Evolutionary conservation across 371 early-diverging fungal species (phyloP).

Genomic region (Synchytrium microbalum): DNA sequence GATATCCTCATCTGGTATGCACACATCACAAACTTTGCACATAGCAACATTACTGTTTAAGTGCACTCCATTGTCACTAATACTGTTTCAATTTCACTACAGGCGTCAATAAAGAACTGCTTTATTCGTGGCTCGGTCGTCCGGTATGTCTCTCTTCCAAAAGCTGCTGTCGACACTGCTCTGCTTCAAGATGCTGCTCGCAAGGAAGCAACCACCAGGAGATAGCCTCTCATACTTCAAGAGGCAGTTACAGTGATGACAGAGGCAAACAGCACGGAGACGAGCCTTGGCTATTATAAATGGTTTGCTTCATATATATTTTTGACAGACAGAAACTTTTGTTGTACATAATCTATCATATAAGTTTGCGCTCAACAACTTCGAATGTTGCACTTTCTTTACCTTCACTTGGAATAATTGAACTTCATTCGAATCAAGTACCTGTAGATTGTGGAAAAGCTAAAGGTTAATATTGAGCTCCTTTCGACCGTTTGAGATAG

Average conservation of each 20-base stretch:
- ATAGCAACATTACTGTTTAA: slow-evolving; percentile 1
- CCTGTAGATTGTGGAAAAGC: not conserved
- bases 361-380: no score
- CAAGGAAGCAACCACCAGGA: slow-evolving; percentile 18
- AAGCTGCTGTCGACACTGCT: slow-evolving; percentile 83
- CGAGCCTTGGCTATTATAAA: no score
- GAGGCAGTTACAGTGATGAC: no score
- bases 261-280: no score
- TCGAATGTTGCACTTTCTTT: no score
- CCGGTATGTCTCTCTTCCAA: slow-evolving; percentile 89
- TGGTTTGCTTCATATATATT: no score
- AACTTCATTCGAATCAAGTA: slow-evolving; percentile 42
- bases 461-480: no score
- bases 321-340: no score
- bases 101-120: slow-evolving; percentile 91
- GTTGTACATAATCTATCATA: no score
- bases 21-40: not conserved
- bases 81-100: not conserved
- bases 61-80: slow-evolving; percentile 8
- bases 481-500: no score
- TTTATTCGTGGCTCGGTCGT: slow-evolving; percentile 98
- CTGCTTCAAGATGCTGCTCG: slow-evolving; percentile 94
- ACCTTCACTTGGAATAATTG: slow-evolving; percentile 13
- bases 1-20: slow-evolving; percentile 94
- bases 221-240: no score